Conservation (phyloP, 495 filamentous ascomycete species). For the Penicillium mononematosum region DNA sequence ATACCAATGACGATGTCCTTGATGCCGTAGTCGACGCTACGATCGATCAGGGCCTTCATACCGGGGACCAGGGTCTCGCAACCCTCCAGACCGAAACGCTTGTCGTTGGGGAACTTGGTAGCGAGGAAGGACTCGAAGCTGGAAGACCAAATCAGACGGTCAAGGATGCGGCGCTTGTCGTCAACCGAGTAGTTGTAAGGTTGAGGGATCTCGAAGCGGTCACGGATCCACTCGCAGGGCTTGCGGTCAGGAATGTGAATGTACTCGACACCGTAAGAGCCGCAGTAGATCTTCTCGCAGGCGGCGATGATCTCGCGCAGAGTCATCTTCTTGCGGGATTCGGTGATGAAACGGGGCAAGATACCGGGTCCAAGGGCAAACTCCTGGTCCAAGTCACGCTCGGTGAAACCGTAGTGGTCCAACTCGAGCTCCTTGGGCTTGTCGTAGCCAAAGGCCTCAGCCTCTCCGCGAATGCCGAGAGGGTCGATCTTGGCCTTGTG, state of each 20-base stretch:
- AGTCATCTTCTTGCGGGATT: slow-evolving; percentile 89
- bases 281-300: slow-evolving; percentile 95
- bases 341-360: slow-evolving; percentile 85
- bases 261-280: slow-evolving; percentile 94
- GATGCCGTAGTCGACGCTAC: slow-evolving; percentile 95
- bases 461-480: slow-evolving; percentile 84
- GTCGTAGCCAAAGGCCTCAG: slow-evolving; percentile 81
- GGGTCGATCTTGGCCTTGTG: slow-evolving; percentile 98
- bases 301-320: slow-evolving; percentile 89
- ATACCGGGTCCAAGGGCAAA: slow-evolving; percentile 94
- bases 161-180: slow-evolving; percentile 94
- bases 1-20: slow-evolving; percentile 99
- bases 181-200: slow-evolving; percentile 95
- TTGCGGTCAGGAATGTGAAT: slow-evolving; percentile 97
- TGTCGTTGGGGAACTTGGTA: slow-evolving; percentile 99
- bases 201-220: slow-evolving; percentile 88
- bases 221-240: slow-evolving; percentile 96
- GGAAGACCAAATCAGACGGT: slow-evolving; percentile 96
- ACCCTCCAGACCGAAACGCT: slow-evolving; percentile 96
- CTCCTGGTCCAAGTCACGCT: slow-evolving; percentile 91
- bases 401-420: slow-evolving; percentile 89
- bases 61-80: slow-evolving; percentile 94
- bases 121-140: slow-evolving; percentile 93
- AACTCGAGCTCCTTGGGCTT: slow-evolving; percentile 91
- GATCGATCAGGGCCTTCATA: slow-evolving; percentile 98